Percentiles rank a stretch among this genome's conserved stretches.
Evolutionary conservation across 306 rosid genomes (phyloP).

Genomic region (Erythrophleum fordii): DNA sequence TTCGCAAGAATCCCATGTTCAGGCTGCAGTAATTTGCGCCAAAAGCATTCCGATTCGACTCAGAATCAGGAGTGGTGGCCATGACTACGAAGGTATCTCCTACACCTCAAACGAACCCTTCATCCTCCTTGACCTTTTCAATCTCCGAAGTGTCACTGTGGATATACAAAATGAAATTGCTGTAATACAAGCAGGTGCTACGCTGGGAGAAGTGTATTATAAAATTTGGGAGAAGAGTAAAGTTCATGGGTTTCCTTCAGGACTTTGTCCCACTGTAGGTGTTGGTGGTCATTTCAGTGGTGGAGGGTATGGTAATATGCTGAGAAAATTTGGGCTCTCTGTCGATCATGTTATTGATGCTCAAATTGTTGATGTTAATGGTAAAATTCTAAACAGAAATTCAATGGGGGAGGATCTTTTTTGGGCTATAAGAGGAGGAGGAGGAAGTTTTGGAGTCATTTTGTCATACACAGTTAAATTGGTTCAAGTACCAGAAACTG

Average conservation of each 20-base stretch:
- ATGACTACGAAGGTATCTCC: constrained; percentile 51
- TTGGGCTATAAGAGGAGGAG: constrained; percentile 52
- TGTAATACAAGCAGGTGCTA: constrained; percentile 40
- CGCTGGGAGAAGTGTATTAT: constrained; percentile 48
- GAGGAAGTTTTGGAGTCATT: constrained; percentile 51
- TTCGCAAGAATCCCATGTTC: constrained; percentile 34
- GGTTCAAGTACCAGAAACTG: constrained; percentile 41
- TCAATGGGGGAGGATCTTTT: constrained; percentile 48
- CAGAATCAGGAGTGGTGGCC: constrained; percentile 54
- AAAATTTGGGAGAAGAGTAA: constrained; percentile 45
- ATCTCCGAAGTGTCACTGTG: constrained; percentile 33
- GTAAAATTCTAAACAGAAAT: constrained; percentile 35
- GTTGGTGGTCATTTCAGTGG: constrained; percentile 52
- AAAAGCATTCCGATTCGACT: neutral
- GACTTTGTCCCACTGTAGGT: constrained; percentile 55
- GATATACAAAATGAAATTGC: constrained; percentile 30
- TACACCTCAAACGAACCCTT: constrained; percentile 37
- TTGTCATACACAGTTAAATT: constrained; percentile 43
- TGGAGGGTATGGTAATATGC: constrained; percentile 48
- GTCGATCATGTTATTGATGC: constrained; percentile 43
- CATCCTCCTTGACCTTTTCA: constrained; percentile 44
- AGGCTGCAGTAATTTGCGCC: constrained; percentile 40
- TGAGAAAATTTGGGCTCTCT: constrained; percentile 42
- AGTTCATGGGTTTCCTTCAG: constrained; percentile 52
- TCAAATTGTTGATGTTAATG: constrained; percentile 43